A percentile compares a stretch with the other conserved stretches of the same genome.
Evolutionary conservation across 2,329 filamentous ascomycete species (phyloP).

Genomic region (Cladophialophora immunda): DNA sequence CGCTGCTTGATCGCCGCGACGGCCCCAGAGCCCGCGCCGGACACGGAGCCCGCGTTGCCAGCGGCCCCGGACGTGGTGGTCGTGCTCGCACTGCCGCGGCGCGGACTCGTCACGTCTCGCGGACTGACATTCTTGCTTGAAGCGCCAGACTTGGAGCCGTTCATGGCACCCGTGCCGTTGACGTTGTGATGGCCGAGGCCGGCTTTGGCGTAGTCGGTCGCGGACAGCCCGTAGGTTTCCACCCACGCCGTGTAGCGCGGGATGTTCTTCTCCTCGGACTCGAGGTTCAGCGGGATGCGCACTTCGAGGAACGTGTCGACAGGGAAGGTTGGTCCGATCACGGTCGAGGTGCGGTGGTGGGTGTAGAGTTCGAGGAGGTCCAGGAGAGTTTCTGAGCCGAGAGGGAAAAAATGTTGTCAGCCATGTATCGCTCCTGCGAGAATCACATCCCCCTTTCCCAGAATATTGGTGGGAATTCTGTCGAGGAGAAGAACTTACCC

Average conservation of each 20-base stretch:
- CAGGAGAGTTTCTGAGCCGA: constrained; percentile 76
- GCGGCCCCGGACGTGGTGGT: constrained; percentile 14
- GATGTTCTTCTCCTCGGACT: constrained; percentile 70
- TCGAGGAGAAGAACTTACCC: constrained; percentile 46
- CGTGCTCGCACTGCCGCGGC: constrained; percentile 17
- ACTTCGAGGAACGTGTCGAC: constrained; percentile 83
- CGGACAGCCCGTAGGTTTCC: constrained; percentile 43
- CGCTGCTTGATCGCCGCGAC: constrained; percentile 32
- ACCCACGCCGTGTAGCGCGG: constrained; percentile 69
- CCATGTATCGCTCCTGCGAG: too few species aligned
- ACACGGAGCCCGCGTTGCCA: constrained; percentile 9
- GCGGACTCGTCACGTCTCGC: constrained; percentile 32
- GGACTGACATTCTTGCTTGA: constrained; percentile 36
- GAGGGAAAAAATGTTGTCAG: background rate
- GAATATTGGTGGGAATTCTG: background rate
- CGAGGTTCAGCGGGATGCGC: constrained; percentile 85
- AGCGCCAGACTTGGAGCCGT: constrained; percentile 16
- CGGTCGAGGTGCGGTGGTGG: constrained; percentile 77
- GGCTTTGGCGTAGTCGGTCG: background rate
- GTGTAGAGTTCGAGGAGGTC: constrained; percentile 94
- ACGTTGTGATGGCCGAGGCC: background rate
- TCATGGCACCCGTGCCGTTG: constrained; percentile 1
- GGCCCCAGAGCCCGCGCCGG: background rate
- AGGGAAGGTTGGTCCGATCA: constrained; percentile 75
- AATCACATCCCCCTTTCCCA: background rate